Evolutionary conservation across 1,284 basidiomycete genomes (phyloP), one percentile per base, ranked within the genome.

Genomic region (Apiotrichum akiyoshidainum): DNA sequence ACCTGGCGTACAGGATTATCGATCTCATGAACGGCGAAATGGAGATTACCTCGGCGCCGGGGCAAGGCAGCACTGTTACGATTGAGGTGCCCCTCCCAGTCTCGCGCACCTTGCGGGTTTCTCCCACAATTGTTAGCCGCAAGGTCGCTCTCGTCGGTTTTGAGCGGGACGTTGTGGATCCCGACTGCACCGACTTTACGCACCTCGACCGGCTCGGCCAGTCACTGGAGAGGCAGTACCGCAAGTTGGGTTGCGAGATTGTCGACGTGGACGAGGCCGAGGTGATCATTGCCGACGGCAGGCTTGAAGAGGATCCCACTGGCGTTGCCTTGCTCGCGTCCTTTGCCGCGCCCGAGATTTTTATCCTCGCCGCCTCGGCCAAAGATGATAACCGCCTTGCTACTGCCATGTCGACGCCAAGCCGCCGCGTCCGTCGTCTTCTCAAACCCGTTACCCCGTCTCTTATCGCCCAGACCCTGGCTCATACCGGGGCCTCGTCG

Each of bases 1-100:
- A 75, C 41, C 66, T 78, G 17, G 74, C 76, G 2, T 74, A 71
- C 49, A 65, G 75, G 14, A 73, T 78, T 52, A 62, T 78, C 46
- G 73, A 76, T 35, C 65, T 75, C 17, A 68, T 78, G 55, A 73
- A 72, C 22, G 76, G 76, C 12, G 62, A 72, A 17, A 72, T 78
- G 65, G 72, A 74, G 34, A 73, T 78, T 42, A 65, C 66, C 10
- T 76, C 75, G 1, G 69, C 70, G 1, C 66, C 68, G 0, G 72
- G 72, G 8, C 58, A 62, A 45, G 76, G 75, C 5, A 70, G 68
- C 37, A 63, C 66, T 14, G 74, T 78, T 19, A 58, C 68, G 17
- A 64, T 78, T 42, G 73, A 76, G 54, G 71, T 76, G 1, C 72
- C 75, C 1, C 45, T 77, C 9, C 58, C 63, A 0, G 40, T 66